Base-by-base conservation (phyloP, 2,329 filamentous ascomycete species). In the Pseudogymnoascus sp. region DNA sequence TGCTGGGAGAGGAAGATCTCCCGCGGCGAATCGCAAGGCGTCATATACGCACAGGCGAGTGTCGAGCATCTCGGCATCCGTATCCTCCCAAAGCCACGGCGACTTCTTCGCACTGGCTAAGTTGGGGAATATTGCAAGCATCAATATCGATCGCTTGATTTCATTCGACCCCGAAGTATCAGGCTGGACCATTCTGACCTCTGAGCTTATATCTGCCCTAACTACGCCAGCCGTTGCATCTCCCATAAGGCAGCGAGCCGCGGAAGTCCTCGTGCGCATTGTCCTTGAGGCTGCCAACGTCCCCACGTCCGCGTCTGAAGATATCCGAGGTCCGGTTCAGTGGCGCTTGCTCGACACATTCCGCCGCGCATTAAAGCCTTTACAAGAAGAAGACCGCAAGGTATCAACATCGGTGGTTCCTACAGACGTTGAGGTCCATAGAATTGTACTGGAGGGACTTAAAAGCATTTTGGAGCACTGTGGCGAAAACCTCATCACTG, bases 391-490 rank as follows among this genome's bases (percentile, higher is more conserved):
- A 8, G 78, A 82, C 31, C 78, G 82, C 2, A 77, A 81, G 8
- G 76, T 76, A 1, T 83, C 83, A 1, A 82, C 88, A 0, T 78
- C 83, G 2, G 82, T 80, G 10, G 83, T 86, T 62, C 76, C 85
- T 0, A 86, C 85, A 0, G 88, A 95, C 67, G 78, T 91, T 16
- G 89, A 95, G 63, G 89, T 96, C 14, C 91, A 96, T 72, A 87
- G 87, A 66, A 85, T 89, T 62, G 81, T 90, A 24, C 81, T 96
- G 1, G 91, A 96, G 67, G 88, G 89, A 0, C 78, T 96, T 6
- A 92, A 91, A 73, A 87, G 82, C 63, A 85, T 97, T 19, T 81
- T 99, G 1, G 93, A 97, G 71, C 88, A 92, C 66, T 93, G 89
- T 69, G 95, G 93, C 7, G 93, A 99, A 72, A 86, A 85, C 0